Evolutionary conservation across 2,329 filamentous ascomycete genomes (phyloP).

Genomic region (Monosporascus sp.): DNA sequence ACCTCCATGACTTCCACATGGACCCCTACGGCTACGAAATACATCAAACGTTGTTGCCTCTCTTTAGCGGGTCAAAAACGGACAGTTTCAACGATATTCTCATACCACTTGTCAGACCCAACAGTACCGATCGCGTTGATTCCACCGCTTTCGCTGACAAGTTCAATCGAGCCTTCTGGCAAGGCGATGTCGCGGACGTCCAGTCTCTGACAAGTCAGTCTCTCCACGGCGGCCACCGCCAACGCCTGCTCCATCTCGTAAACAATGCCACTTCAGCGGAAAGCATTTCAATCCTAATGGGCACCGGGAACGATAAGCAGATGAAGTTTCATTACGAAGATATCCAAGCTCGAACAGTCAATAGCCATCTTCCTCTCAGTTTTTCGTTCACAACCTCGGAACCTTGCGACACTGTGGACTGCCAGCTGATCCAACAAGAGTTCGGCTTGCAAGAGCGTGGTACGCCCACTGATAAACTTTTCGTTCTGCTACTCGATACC

Average conservation of each 20-base stretch:
- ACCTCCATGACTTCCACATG: constrained; percentile 69
- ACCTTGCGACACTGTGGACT: constrained; percentile 45
- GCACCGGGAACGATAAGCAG: constrained; percentile 28
- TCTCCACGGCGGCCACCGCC: constrained; percentile 62
- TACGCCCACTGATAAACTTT: constrained; percentile 59
- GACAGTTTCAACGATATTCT: constrained; percentile 71
- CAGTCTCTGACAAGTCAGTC: constrained; percentile 42
- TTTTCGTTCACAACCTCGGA: constrained; percentile 55
- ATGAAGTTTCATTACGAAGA: constrained; percentile 50
- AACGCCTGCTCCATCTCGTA: constrained; percentile 66
- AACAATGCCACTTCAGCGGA: constrained; percentile 50
- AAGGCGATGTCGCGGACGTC: constrained; percentile 57
- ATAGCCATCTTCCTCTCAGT: constrained; percentile 47
- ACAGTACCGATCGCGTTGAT: constrained; percentile 42
- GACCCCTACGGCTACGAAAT: constrained; percentile 57
- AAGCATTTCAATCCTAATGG: constrained; percentile 51
- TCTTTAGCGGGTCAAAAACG: constrained; percentile 72
- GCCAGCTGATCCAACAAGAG: constrained; percentile 45
- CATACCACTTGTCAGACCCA: constrained; percentile 54
- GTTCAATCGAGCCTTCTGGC: constrained; percentile 65
- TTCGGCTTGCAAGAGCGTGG: constrained; percentile 48
- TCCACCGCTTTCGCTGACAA: constrained; percentile 53
- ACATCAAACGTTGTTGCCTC: constrained; percentile 60
- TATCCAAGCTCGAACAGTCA: constrained; percentile 48
- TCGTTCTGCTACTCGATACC: constrained; percentile 67